These are phyloP conservation scores for Westerdykella aurantiaca DNA, from an alignment of 2,329 filamentous ascomycete genomes.

Conservation along the genomic window DNA sequence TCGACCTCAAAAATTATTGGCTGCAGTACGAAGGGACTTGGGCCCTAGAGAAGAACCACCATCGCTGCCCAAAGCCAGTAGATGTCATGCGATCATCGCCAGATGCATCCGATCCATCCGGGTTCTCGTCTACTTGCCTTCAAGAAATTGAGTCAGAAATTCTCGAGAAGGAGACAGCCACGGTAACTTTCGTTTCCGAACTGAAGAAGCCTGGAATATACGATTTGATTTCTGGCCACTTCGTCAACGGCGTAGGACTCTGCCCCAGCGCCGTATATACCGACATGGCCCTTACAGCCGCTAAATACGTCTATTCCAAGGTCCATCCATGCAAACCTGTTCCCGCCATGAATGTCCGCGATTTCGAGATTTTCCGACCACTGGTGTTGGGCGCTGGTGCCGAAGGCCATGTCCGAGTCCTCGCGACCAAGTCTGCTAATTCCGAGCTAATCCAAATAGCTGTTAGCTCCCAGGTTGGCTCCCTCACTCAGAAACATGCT, in stretches of 20 bases:
- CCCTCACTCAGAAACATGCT: slow-evolving; percentile 1
- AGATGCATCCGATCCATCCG: neutral
- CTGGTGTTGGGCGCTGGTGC: neutral
- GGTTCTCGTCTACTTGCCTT: neutral
- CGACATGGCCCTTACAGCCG: slow-evolving; percentile 32
- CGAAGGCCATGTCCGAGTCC: neutral
- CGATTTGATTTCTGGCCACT: slow-evolving; percentile 7
- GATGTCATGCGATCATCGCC: neutral
- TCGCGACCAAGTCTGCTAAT: too few relatives aligned
- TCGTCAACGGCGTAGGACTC: slow-evolving; percentile 12
- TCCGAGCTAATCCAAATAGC: too few relatives aligned
- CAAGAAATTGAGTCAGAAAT: too few relatives aligned
- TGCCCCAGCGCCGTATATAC: slow-evolving; percentile 22
- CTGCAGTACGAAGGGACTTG: slow-evolving; percentile 22
- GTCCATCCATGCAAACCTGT: neutral
- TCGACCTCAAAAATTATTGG: slow-evolving; percentile 37
- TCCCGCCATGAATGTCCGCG: neutral
- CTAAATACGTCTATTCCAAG: slow-evolving; percentile 7
- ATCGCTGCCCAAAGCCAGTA: slow-evolving; percentile 2
- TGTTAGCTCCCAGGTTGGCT: slow-evolving; percentile 1
- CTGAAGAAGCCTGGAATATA: neutral
- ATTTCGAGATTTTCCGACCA: neutral
- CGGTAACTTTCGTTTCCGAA: neutral
- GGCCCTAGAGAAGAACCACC: neutral
- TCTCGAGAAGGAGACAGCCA: too few relatives aligned